Base-by-base conservation (phyloP, 306 rosid species). In the Casuarina glauca region DNA sequence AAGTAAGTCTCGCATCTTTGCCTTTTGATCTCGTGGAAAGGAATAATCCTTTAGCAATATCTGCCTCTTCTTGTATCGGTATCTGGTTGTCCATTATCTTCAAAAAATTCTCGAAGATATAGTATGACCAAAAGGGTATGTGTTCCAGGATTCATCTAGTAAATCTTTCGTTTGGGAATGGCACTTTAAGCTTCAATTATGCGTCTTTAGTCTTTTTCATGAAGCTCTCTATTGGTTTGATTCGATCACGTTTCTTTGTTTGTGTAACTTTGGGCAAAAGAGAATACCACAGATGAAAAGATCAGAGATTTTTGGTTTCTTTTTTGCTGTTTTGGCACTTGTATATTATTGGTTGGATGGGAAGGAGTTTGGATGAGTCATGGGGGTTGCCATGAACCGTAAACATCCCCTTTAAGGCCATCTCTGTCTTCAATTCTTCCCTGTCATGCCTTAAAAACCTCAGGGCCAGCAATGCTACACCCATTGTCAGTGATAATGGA, bases 361-460 rank as follows among this genome's bases (percentile, higher is more conserved):
- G 89, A 93, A 96, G 93, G 84, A 88, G 92, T 15, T 89, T 93
- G 85, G 87, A 95, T 91, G 77, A 91, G 93, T 73, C 89, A 93
- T 68, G 93, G 99, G 99, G 97, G 97, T 78, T 95, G 88, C 89
- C 91, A 93, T 85, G 99, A 92, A 81, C 93, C 97, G 2, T 69
- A 85, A 0, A 19, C 88, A 0, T 82, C 97, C 38, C 87, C 1
- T 26, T 67, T 90, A 93, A 85, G 89, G 87, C 53, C 97, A 93
- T 70, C 89, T 93, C 42, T 93, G 97, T 60, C 89, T 95, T 72
- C 96, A 89, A 84, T 93, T 95, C 81, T 91, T 95, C 96, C 84
- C 97, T 0, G 79, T 93, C 50, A 87, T 95, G 89, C 91, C 90
- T 1, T 94, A 95, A 42, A 91, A 91, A 70, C 86, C 93, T 90